Evolutionary conservation across 352 stramenopile species (phyloP), one percentile per base, ranked within the genome.

Genomic region (Phytopythium delawarense): DNA sequence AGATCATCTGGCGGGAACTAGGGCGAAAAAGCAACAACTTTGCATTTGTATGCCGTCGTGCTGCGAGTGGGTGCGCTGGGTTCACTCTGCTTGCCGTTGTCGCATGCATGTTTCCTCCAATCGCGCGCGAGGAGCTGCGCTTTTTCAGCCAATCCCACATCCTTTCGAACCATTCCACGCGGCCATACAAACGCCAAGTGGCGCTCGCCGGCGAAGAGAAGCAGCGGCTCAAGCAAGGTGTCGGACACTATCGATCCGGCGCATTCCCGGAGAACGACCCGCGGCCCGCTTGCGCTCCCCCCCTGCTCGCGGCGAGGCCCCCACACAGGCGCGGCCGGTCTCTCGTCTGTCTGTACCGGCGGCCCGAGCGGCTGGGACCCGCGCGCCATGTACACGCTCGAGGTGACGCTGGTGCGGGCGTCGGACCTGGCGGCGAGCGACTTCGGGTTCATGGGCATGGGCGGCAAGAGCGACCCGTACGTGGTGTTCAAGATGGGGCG

Each of bases 381-480:
- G 75, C 64, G 76, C 67, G 66, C 34, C 39, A 84, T 86, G 75
- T 73, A 81, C 57, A 82, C 76, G 61, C 65, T 89, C 40, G 74
- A 83, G 55, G 77, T 89, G 66, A 81, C 73, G 70, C 65, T 89
- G 42, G 59, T 79, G 56, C 64, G 71, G 32, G 78, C 78, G 32
- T 66, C 64, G 49, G 76, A 89, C 64, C 61, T 89, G 39, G 67
- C 76, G 15, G 72, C 75, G 39, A 83, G 75, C 51, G 80, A 89
- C 64, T 87, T 87, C 23, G 74, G 75, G 25, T 84, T 90, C 66
- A 75, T 89, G 67, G 79, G 77, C 21, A 81, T 91, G 20, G 81
- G 79, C 51, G 81, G 81, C 62, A 89, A 91, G 67, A 89, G 79
- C 61, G 81, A 91, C 69, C 81, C 81, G 64, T 91, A 91, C 66